phyloP scores from a whole-genome alignment of 2,329 filamentous ascomycete species.

The Ploettnerulaceae sp. region DNA sequence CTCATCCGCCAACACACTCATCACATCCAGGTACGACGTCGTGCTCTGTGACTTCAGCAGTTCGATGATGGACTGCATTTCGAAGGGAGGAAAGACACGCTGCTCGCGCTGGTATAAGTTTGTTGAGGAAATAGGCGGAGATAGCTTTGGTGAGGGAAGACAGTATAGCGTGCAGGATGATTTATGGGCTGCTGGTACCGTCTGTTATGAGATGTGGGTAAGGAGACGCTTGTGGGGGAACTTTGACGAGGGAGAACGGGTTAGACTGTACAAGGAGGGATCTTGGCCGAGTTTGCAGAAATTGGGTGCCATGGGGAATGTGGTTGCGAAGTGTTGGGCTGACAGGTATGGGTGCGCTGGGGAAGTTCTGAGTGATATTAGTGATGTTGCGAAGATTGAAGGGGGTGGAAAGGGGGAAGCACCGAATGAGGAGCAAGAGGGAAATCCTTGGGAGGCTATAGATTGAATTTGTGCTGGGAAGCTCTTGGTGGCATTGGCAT shows the following conservation, averaged over 20 bases:
- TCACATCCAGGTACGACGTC: slow-evolving; percentile 7
- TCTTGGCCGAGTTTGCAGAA: slow-evolving; percentile 5
- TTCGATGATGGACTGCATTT: slow-evolving; percentile 2
- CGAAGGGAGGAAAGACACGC: not conserved
- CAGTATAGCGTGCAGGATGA: slow-evolving; percentile 7
- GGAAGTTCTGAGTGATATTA: slow-evolving; percentile 5
- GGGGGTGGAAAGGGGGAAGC: not conserved
- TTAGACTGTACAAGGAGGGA: not conserved
- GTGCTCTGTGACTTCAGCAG: slow-evolving; percentile 10
- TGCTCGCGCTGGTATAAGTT: slow-evolving; percentile 9
- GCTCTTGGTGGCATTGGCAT: not conserved
- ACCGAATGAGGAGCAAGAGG: not conserved
- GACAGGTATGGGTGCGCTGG: slow-evolving; percentile 8
- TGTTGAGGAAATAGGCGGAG: not conserved
- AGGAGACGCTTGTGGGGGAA: slow-evolving; percentile 3
- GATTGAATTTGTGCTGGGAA: slow-evolving; percentile 4
- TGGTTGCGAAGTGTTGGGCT: slow-evolving; percentile 8
- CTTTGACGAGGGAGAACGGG: slow-evolving; percentile 1
- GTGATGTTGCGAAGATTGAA: not conserved
- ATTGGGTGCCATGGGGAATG: slow-evolving; percentile 1
- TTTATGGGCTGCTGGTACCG: slow-evolving; percentile 1
- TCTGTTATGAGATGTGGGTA: slow-evolving; percentile 9
- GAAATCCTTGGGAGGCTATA: not conserved
- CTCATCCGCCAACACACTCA: slow-evolving; percentile 8
- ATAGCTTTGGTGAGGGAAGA: slow-evolving; percentile 1